Base-by-base conservation (phyloP, 257 asterid genomes). In the Anisodus tanguticus region DNA sequence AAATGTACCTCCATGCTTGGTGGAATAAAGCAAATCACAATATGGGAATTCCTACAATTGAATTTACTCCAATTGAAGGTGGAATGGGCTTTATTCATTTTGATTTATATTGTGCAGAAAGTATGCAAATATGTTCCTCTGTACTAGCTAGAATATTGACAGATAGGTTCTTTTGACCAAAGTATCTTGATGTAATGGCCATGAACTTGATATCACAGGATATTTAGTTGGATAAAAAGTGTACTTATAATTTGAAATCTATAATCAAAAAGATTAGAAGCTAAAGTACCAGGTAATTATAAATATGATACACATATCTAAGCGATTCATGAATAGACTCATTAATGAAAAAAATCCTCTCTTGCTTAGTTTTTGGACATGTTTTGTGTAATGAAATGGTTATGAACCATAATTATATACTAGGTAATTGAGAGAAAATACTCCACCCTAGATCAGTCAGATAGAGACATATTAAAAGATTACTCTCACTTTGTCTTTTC, bases 1-100 rank as follows among this genome's bases (percentile, higher is more conserved):
- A 53, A 77, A 16, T 77, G 31, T 53, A 77, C 31, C 49, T 15
- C 63, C 82, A 31, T 77, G 31, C 22, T 53, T 77, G 82, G 82
- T 53, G n/a, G 26, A 77, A 53, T 51, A 53, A 77, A 53, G 31
- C 49, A 51, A 77, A 26, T 13, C 64, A 77, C 49, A 8, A 15
- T 35, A 31, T 2, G 47, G n/a, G 31, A 31, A 66, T 35, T 31
- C 47, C 72, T 31, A 11, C n/a, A 6, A 13, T 53, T n/a, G 26
- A 77, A 77, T 53, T 77, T 53, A 54, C 22, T 53, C 45, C 47
- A 53, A 53, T 53, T 77, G 26, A 69, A 69, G 77, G n/a, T 15
- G 3, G 77, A 39, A 16, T 8, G 39, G 13, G 59, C 17, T 51
- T 74, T 45, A 68, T 68, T 68, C 13, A 70, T 15, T 41, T 17